Base-by-base conservation (phyloP, 306 rosid genomes). In the Gynostemma pentaphyllum region DNA sequence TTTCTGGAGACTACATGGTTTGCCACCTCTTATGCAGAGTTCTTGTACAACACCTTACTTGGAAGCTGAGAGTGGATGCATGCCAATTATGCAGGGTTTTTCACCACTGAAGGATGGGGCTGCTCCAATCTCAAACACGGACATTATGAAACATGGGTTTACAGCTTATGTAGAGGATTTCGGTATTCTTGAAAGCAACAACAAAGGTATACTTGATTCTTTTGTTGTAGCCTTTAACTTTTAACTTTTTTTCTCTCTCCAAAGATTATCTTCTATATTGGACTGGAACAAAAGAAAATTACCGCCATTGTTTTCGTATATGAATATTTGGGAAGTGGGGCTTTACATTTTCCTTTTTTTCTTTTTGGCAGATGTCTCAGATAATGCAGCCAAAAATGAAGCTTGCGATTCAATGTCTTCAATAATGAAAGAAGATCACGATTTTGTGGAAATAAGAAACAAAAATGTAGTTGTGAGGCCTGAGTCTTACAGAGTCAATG, bases 21-120 rank as follows among this genome's bases (percentile, higher is more conserved):
- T 75, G 62, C 61, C 67, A 68, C 76, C 72, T 75, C 73, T 75
- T 81, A 72, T 79, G 82, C 76, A 81, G 87, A 79, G 89, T 70
- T 72, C 87, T 64, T 77, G 83, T 65, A 76, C 82, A 54, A 68
- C 52, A 4, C 76, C 76, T 68, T 59, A 66, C 77, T 50, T 71
- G 74, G 83, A 81, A 72, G 83, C 76, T 72, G 80, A 86, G 74
- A 76, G 74, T 73, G 68, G 63, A 66, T 72, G 24, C 71, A 7
- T 71, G 76, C 76, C 68, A 78, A 79, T 70, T 64, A 69, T 72
- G 82, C 88, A 74, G 81, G 81, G 74, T 59, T 45, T 26, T 8
- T 70, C 78, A 15, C 85, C 51, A 59, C 49, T 56, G 5, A 77
- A 74, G 48, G 44, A 64, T 22, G 49, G 37, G 55, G 70, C 70